Evolutionary conservation across 1,139 yeast genomes (phyloP), one percentile per base, ranked within the genome.

Genomic region (Meyerozyma athensensis): DNA sequence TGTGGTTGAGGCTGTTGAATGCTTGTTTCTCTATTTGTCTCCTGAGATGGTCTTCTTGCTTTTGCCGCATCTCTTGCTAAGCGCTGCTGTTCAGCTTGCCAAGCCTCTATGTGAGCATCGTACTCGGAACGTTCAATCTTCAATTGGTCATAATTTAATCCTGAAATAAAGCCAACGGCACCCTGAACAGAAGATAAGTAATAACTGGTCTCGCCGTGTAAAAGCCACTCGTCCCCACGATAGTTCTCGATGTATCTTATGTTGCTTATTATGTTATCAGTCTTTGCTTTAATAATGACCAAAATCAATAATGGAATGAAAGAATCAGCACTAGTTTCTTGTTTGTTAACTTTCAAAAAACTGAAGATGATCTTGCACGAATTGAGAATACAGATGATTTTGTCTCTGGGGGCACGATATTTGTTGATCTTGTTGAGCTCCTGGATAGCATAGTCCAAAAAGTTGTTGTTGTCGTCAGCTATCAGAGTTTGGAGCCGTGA

Each of bases 281-380:
- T 74, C 37, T 74, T 71, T 1, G 95, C 81, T 48, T 81, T 81
- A 34, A 92, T 61, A 2, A 90, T 75, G 6, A 92, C 84, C 47
- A 81, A 80, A 26, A 94, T 89, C 36, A 94, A 65, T 34, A 92
- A 61, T 0, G 99, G 98, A 19, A 94, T 73, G 57, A 94, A 94
- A 20, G 86, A 77, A 59, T 94, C 99, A 0, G 99, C 99, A 47
- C 90, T 90, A 2, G 75, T 67, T 50, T 86, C 95, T 41, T 68
- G 67, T 39, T 81, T 83, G 30, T 77, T 74, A 40, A 81, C 84
- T 46, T 89, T 79, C 39, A 94, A 73, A 39, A 86, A 70, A 13
- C 96, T 95, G 66, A 89, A 89, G 7, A 94, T 82, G 12, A 92
- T 90, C 58, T 92, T 92, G 56, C 97, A 90, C 40, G 94, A 81